Conservation (phyloP, 495 filamentous ascomycete species). For the Corynascus novoguineensis region DNA sequence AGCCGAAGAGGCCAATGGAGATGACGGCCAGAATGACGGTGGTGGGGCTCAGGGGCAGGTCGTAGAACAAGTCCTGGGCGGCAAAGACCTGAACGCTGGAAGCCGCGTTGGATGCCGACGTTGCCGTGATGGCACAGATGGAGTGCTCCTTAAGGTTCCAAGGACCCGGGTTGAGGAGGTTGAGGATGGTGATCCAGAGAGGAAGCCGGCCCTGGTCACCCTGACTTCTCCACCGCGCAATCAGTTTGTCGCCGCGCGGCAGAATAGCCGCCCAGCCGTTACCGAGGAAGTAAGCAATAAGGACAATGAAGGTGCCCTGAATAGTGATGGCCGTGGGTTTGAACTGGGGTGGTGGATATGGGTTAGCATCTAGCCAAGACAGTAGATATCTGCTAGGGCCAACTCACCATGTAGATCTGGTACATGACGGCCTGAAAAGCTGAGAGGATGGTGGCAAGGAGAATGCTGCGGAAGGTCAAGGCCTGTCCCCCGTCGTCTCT, state of each 20-base stretch:
- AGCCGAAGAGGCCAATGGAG: constrained; percentile 47
- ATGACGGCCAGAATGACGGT: constrained; percentile 40
- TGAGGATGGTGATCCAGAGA: constrained; percentile 23
- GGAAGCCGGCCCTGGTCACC: constrained; percentile 15
- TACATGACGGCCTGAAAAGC: constrained; percentile 47
- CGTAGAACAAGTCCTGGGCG: constrained; percentile 44
- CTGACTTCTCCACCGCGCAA: constrained; percentile 18
- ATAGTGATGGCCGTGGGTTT: constrained; percentile 21
- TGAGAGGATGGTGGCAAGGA: constrained; percentile 41
- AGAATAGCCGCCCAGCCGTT: constrained; percentile 37
- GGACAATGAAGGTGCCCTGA: constrained; percentile 23
- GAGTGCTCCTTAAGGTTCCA: constrained; percentile 46
- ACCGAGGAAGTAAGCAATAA: constrained; percentile 37
- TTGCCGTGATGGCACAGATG: constrained; percentile 39
- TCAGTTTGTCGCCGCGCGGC: constrained; percentile 36
- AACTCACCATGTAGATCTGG: constrained; percentile 40
- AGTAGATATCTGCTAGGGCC: neutral
- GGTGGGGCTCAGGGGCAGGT: constrained; percentile 28
- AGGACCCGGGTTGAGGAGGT: constrained; percentile 34
- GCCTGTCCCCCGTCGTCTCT: constrained; percentile 43
- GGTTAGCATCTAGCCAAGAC: neutral
- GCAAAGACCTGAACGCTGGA: constrained; percentile 35
- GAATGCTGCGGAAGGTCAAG: constrained; percentile 42
- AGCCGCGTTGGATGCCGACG: constrained; percentile 35
- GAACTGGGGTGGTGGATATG: constrained; percentile 9